Base-by-base conservation (phyloP, 116 monocot genomes). In the Iris pallida region DNA sequence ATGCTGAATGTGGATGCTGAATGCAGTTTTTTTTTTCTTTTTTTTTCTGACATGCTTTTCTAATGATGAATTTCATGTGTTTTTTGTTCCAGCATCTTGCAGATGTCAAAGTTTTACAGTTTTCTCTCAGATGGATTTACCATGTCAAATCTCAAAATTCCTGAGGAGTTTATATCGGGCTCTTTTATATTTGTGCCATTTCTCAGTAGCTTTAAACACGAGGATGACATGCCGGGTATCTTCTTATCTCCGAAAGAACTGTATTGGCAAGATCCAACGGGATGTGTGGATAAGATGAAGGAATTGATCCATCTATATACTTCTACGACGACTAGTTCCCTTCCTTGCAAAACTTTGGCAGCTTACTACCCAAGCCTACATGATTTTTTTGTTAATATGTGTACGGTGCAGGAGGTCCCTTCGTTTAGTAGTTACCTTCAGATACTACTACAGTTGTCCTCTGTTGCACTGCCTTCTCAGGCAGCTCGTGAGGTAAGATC, bases 211-310 rank as follows among this genome's bases (percentile, higher is more conserved):
- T 75, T 65, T 66, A 71, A 51, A 71, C 60, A 63, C 41, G 65
- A 62, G 14, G 81, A 79, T 55, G 30, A 54, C 30, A 70, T 77
- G 52, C 70, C 78, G 54, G 97, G 97, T 49, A 66, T 60, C 43
- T 85, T 89, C 65, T 65, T 87, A 9, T 74, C 78, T 5, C 79
- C 89, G 5, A 79, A 74, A 76, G 76, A 92, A 52, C 79, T 85
- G 30, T 92, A 79, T 72, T 97, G 97, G 97, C 70, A 81, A 64
- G 97, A 97, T 59, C 90, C 97, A 55, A 85, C 92, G 71, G 92
- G 97, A 48, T 97, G 92, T 71, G 64, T 87, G 30, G 81, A 87
- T 20, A 72, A 74, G 69, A 73, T 70, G 46, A 78, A 83, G 71
- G 79, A 92, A 66, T 57, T 76, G 53, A 15, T 70, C 8, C 57